phyloP scores from a whole-genome alignment of 306 rosid genomes.

The Chamaecrista fasciculata region DNA sequence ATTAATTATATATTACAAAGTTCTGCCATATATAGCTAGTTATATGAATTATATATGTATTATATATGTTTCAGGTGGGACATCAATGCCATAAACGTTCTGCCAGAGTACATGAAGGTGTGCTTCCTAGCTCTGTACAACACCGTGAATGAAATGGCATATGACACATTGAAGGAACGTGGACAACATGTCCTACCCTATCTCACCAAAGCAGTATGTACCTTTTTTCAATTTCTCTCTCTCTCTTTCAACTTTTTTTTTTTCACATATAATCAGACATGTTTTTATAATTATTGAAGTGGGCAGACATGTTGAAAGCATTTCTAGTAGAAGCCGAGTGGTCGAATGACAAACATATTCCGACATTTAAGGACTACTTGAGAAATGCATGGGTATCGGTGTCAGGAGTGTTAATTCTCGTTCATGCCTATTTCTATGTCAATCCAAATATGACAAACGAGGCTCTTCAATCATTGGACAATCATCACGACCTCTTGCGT shows the following conservation, averaged over 20 bases:
- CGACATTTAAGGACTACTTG: slow-evolving; percentile 43
- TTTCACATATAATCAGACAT: no score
- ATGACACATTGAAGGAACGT: slow-evolving; percentile 37
- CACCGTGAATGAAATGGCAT: slow-evolving; percentile 52
- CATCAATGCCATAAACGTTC: slow-evolving; percentile 33
- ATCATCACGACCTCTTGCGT: slow-evolving; percentile 30
- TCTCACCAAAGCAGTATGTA: slow-evolving; percentile 44
- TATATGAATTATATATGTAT: not conserved
- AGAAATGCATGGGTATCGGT: slow-evolving; percentile 50
- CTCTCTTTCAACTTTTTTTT: no score
- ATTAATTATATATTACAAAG: no score
- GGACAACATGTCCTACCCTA: slow-evolving; percentile 45
- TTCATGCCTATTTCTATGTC: slow-evolving; percentile 42
- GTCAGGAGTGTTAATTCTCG: slow-evolving; percentile 36
- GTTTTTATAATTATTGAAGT: slow-evolving; percentile 30
- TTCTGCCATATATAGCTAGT: no score
- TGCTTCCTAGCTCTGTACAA: slow-evolving; percentile 65
- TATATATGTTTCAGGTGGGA: slow-evolving; percentile 47
- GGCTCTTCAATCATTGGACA: slow-evolving; percentile 33
- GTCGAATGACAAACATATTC: slow-evolving; percentile 34
- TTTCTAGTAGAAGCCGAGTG: slow-evolving; percentile 54
- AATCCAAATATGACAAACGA: slow-evolving; percentile 35
- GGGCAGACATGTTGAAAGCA: slow-evolving; percentile 58
- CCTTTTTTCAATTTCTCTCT: no score
- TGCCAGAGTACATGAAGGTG: slow-evolving; percentile 55